phyloP scores from a whole-genome alignment of 495 filamentous ascomycete genomes.

The Annulohypoxylon moriforme region DNA sequence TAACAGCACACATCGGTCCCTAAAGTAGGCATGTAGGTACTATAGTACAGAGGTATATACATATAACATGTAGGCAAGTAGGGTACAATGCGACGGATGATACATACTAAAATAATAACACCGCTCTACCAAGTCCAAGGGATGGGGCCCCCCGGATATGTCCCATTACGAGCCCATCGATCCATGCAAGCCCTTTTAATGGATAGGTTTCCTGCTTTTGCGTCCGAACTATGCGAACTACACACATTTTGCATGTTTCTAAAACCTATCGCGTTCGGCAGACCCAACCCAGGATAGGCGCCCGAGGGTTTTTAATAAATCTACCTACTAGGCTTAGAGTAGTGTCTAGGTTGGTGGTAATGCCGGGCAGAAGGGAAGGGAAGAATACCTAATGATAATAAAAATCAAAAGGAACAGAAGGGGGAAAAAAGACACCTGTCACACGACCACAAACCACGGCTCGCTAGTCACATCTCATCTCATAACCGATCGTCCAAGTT shows the following conservation, averaged over 20 bases:
- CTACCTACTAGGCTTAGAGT: not conserved
- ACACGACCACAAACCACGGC: slow-evolving; percentile 38
- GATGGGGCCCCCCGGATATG: slow-evolving; percentile 37
- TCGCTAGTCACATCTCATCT: slow-evolving; percentile 40
- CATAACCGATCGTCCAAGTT: slow-evolving; percentile 43
- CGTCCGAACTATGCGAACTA: slow-evolving; percentile 43
- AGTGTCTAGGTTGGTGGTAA: slow-evolving; percentile 12
- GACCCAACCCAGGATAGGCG: slow-evolving; percentile 20
- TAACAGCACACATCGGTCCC: slow-evolving; percentile 26
- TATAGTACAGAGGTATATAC: not conserved
- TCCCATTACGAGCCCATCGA: slow-evolving; percentile 44
- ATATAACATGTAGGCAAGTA: not conserved
- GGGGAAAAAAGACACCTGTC: slow-evolving; percentile 26
- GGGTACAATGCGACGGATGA: not conserved
- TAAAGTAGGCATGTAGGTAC: not conserved
- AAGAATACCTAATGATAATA: slow-evolving; percentile 2
- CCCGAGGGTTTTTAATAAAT: slow-evolving; percentile 21
- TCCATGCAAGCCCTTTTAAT: slow-evolving; percentile 40
- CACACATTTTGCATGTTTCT: slow-evolving; percentile 27
- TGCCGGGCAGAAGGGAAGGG: not conserved
- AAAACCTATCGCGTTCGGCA: slow-evolving; percentile 33
- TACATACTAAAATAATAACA: slow-evolving; percentile 27
- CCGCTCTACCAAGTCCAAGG: slow-evolving; percentile 36
- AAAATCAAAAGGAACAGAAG: not conserved
- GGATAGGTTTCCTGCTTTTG: slow-evolving; percentile 34